Percentiles rank a stretch among this genome's conserved stretches.
Evolutionary conservation across 345 rosid species (phyloP).

Genomic region (Syzygium aqueum): DNA sequence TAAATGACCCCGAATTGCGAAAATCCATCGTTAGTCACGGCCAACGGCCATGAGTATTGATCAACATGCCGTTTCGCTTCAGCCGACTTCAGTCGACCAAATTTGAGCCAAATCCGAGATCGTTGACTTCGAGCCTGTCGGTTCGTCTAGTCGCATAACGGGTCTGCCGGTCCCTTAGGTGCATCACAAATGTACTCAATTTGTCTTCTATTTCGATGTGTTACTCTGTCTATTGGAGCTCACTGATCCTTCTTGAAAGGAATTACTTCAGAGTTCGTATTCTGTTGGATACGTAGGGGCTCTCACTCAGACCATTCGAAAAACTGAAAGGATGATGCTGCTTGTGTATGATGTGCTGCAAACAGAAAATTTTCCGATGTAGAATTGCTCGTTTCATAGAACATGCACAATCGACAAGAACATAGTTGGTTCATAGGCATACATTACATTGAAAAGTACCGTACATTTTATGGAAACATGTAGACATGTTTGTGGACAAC

Average conservation of each 20-base stretch:
- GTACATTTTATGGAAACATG: not conserved
- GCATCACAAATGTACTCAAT: constrained; percentile 1
- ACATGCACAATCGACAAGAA: not conserved
- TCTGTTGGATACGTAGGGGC: not conserved
- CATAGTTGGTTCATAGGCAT: not conserved
- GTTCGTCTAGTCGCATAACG: too few species aligned
- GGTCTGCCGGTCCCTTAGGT: too few species aligned
- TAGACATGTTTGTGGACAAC: not conserved
- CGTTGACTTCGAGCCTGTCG: too few species aligned
- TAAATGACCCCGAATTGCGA: too few species aligned
- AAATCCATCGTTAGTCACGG: too few species aligned
- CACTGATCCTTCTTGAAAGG: not conserved
- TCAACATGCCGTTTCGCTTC: too few species aligned
- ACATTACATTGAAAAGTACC: not conserved
- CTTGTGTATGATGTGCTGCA: not conserved
- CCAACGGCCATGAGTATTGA: too few species aligned
- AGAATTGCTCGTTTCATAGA: not conserved
- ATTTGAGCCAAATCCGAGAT: too few species aligned
- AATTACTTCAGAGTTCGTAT: not conserved
- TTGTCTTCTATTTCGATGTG: not conserved
- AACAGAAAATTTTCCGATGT: not conserved
- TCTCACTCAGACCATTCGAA: not conserved
- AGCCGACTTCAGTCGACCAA: too few species aligned
- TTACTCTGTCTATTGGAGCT: not conserved
- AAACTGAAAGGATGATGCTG: not conserved